Conservation (phyloP, 2,329 filamentous ascomycete genomes). For the Claviceps maximensis region DNA sequence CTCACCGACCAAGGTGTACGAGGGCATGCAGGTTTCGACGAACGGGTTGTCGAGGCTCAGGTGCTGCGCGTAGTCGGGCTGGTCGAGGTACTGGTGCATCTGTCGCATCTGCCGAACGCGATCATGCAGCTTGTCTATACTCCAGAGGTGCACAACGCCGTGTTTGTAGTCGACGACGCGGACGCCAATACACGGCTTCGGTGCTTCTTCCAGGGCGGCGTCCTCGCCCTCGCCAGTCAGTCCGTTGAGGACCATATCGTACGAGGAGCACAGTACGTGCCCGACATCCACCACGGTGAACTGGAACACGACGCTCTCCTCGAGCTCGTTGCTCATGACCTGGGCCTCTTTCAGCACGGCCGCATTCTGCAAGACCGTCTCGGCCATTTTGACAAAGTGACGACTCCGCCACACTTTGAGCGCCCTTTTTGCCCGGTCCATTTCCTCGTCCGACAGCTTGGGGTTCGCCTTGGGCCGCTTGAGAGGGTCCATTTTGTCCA, state of each 20-base stretch:
- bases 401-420: slow-evolving; percentile 67
- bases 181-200: slow-evolving; percentile 82
- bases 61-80: slow-evolving; percentile 88
- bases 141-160: slow-evolving; percentile 82
- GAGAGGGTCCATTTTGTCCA: slow-evolving; percentile 59
- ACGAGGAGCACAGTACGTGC: slow-evolving; percentile 81
- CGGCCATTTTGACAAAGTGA: slow-evolving; percentile 87
- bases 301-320: slow-evolving; percentile 86
- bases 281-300: slow-evolving; percentile 85
- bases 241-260: slow-evolving; percentile 90
- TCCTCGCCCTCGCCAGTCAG: slow-evolving; percentile 77
- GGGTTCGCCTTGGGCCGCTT: slow-evolving; percentile 48
- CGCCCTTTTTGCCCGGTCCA: slow-evolving; percentile 52
- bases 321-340: slow-evolving; percentile 93
- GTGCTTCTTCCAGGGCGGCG: slow-evolving; percentile 61
- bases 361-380: slow-evolving; percentile 78
- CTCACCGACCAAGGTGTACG: slow-evolving; percentile 86
- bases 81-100: slow-evolving; percentile 91
- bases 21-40: slow-evolving; percentile 77
- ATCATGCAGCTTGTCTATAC: slow-evolving; percentile 78
- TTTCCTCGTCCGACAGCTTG: slow-evolving; percentile 57
- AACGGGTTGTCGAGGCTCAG: slow-evolving; percentile 90
- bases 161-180: slow-evolving; percentile 85
- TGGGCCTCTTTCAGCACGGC: slow-evolving; percentile 87
- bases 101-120: slow-evolving; percentile 88